These are phyloP conservation scores for Rosa lucieae DNA, from an alignment of 306 rosid species.

Conservation along the genomic window DNA sequence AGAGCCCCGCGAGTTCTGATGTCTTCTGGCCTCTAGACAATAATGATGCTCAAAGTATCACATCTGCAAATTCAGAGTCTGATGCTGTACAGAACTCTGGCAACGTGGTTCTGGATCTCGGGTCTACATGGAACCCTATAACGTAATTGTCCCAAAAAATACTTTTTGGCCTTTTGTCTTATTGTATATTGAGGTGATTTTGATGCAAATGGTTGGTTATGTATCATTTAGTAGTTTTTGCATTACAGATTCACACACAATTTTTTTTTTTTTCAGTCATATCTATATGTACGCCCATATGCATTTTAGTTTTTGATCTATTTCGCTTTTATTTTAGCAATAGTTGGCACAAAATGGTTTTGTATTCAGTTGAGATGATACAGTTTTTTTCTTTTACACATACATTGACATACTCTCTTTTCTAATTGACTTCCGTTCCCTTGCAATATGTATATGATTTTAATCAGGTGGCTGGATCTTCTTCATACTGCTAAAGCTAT, in stretches of 20 bases:
- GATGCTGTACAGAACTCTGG: slow-evolving; percentile 48
- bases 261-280: neutral
- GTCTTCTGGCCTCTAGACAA: slow-evolving; percentile 88
- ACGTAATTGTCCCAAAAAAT: slow-evolving; percentile 39
- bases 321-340: neutral
- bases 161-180: neutral
- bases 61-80: slow-evolving; percentile 49
- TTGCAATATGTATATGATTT: slow-evolving; percentile 13
- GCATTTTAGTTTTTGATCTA: neutral
- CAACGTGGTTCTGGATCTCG: slow-evolving; percentile 73
- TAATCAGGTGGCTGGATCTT: slow-evolving; percentile 82
- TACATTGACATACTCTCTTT: neutral
- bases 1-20: slow-evolving; percentile 58
- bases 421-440: slow-evolving; percentile 6
- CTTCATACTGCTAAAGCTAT: slow-evolving; percentile 74
- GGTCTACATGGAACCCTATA: slow-evolving; percentile 54
- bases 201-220: neutral
- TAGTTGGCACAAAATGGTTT: neutral
- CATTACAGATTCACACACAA: neutral
- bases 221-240: neutral
- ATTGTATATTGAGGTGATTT: neutral
- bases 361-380: neutral
- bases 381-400: neutral
- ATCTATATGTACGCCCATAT: neutral
- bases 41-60: slow-evolving; percentile 41